Conservation (phyloP, 345 rosid genomes). For the Rhizophora mangle region DNA sequence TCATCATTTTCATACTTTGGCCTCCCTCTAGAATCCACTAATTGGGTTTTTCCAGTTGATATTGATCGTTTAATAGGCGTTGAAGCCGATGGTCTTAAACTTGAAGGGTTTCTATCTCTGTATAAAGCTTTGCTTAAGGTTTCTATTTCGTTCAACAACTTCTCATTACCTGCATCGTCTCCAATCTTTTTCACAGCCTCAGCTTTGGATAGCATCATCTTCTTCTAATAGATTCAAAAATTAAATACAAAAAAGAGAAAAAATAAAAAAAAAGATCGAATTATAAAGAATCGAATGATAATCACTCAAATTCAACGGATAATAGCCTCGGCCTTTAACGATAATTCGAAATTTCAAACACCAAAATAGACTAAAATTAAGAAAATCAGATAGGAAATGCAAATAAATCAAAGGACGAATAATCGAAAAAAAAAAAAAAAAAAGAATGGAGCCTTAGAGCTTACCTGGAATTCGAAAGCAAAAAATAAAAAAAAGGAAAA, state of each 20-base stretch:
- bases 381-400: not conserved
- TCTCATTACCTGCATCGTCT: conserved; percentile 49
- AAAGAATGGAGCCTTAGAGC: not conserved
- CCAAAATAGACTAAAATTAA: not conserved
- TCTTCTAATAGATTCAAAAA: conserved; percentile 9
- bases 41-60: conserved; percentile 39
- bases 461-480: conserved; percentile 16
- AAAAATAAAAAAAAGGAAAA: too few species aligned
- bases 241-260: not conserved
- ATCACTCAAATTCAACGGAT: not conserved
- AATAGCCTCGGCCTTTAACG: not conserved
- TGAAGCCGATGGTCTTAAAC: conserved; percentile 27
- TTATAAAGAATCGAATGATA: conserved; percentile 2
- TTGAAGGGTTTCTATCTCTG: conserved; percentile 42
- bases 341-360: not conserved
- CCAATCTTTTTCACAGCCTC: conserved; percentile 52
- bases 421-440: not conserved
- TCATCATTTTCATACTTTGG: conserved; percentile 32
- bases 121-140: conserved; percentile 72
- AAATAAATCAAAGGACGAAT: conserved; percentile 5
- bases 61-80: conserved; percentile 33
- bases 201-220: conserved; percentile 51
- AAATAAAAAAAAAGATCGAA: conserved; percentile 2
- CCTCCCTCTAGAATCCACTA: conserved; percentile 42
- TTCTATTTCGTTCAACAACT: conserved; percentile 69